A percentile compares a stretch with the other conserved stretches of the same genome.
phyloP scores from a whole-genome alignment of 2,329 filamentous ascomycete genomes.

The Trichoderma sp. region DNA sequence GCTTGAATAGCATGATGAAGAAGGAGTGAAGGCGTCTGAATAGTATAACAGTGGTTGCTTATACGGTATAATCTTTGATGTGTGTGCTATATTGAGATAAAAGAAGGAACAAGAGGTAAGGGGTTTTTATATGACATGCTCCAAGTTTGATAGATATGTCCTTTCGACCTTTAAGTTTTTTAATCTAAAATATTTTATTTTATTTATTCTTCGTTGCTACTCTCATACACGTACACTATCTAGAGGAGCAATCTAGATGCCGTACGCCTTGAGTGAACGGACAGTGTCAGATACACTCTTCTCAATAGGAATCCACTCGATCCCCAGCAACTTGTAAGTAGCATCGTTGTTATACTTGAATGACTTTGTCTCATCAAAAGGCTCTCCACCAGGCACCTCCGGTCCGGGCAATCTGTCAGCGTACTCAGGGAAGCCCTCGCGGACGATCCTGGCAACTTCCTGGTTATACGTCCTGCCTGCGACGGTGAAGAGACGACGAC shows the following conservation, averaged over 20 bases:
- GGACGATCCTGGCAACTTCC: conserved; percentile 43
- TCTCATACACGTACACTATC: background rate
- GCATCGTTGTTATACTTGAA: conserved; percentile 58
- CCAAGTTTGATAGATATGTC: background rate
- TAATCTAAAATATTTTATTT: background rate
- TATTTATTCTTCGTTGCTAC: background rate
- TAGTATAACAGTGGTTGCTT: no score
- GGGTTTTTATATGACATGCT: background rate
- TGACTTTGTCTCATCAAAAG: conserved; percentile 39
- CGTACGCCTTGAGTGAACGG: conserved; percentile 56
- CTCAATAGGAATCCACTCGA: conserved; percentile 62
- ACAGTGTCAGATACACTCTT: conserved; percentile 62
- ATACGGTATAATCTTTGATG: background rate
- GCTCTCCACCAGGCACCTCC: conserved; percentile 44
- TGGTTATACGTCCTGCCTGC: conserved; percentile 48
- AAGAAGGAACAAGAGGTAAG: background rate
- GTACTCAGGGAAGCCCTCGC: conserved; percentile 51
- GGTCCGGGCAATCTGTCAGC: conserved; percentile 46
- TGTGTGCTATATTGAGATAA: background rate
- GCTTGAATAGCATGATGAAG: conserved; percentile 20
- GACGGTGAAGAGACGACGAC: conserved; percentile 51
- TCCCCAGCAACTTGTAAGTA: conserved; percentile 58
- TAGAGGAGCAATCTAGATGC: conserved; percentile 22
- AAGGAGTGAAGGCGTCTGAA: background rate
- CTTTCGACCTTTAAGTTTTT: background rate